phyloP scores from a whole-genome alignment of 2,329 filamentous ascomycete species.

The Fusarium piperis region DNA sequence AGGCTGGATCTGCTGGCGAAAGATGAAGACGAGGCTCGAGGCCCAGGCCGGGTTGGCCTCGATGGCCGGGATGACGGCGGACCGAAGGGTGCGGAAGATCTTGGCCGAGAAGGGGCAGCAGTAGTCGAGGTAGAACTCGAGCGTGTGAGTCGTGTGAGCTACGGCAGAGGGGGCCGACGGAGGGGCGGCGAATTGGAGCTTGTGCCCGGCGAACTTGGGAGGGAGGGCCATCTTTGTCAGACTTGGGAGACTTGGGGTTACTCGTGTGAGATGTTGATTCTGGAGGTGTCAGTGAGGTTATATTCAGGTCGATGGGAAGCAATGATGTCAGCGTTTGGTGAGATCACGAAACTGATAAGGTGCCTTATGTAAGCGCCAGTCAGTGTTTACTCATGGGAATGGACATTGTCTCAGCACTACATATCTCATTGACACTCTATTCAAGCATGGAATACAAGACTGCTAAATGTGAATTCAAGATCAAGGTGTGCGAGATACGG shows the following conservation, averaged over 20 bases:
- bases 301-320: neutral
- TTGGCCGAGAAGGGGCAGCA: constrained; percentile 79
- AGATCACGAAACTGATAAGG: constrained; percentile 17
- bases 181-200: constrained; percentile 61
- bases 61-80: constrained; percentile 71
- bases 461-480: neutral
- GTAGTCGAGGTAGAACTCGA: constrained; percentile 84
- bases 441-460: neutral
- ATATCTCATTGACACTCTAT: neutral
- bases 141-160: constrained; percentile 63
- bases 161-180: constrained; percentile 48
- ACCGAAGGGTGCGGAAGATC: constrained; percentile 81
- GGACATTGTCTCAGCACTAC: neutral
- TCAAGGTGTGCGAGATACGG: neutral
- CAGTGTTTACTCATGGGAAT: neutral
- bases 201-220: constrained; percentile 80
- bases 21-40: constrained; percentile 75
- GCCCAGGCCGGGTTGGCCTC: constrained; percentile 65
- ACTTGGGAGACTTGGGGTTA: neutral
- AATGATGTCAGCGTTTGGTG: constrained; percentile 28
- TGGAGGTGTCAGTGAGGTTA: constrained; percentile 1
- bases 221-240: constrained; percentile 73
- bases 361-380: constrained; percentile 28
- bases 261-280: neutral
- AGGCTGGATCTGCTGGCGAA: constrained; percentile 92